Percentiles rank a stretch among this genome's conserved stretches.
These are phyloP conservation scores for Naegleria gruberi DNA, from an alignment of 208 protist genomes.

Conservation along the genomic window DNA sequence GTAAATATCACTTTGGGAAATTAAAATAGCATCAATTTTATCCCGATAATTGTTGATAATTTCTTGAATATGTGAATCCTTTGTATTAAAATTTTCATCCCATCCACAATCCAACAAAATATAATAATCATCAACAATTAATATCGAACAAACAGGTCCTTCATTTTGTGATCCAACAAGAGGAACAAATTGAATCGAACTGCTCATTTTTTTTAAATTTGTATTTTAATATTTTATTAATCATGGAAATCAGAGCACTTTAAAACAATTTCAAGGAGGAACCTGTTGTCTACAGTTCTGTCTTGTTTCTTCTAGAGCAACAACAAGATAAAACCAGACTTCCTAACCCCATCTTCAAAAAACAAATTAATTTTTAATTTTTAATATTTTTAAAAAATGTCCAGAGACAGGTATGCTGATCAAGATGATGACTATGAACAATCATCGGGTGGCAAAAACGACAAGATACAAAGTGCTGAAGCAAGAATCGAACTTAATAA, in stretches of 20 bases:
- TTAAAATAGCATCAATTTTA: slow-evolving; percentile 50
- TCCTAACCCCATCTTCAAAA: no score
- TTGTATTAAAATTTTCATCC: slow-evolving; percentile 52
- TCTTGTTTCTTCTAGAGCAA: no score
- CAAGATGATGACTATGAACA: neutral
- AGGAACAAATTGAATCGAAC: neutral
- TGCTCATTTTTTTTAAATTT: neutral
- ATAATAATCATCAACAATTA: slow-evolving; percentile 52
- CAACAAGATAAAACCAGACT: no score
- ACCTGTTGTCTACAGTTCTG: no score
- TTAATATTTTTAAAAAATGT: neutral
- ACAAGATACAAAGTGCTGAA: slow-evolving; percentile 4
- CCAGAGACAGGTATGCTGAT: neutral
- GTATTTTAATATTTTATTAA: neutral
- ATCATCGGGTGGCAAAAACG: neutral
- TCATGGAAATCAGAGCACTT: no score
- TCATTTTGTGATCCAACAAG: slow-evolving; percentile 16
- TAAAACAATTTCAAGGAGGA: no score
- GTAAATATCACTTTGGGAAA: slow-evolving; percentile 61
- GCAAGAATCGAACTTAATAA: neutral
- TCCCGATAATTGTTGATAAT: neutral
- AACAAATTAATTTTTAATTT: neutral
- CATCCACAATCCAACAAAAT: slow-evolving; percentile 76
- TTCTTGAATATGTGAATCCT: neutral
- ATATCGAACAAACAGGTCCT: slow-evolving; percentile 19